phyloP scores from a whole-genome alignment of 2,329 filamentous ascomycete species.

The Xylaria polymorpha region DNA sequence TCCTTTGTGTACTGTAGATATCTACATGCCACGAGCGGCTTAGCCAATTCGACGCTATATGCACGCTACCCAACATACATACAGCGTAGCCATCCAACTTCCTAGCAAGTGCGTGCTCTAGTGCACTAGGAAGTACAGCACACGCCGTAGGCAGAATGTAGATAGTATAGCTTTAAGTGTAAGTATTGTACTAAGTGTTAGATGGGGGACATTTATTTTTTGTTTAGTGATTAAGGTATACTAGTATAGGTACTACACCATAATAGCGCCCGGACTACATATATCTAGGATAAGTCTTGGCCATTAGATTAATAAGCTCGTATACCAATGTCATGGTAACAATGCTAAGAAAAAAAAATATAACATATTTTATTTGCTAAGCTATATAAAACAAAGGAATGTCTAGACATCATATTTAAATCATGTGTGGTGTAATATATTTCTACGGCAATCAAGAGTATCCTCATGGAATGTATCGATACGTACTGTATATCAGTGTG shows the following conservation, averaged over 20 bases:
- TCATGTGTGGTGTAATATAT: not conserved
- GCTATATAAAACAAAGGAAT: not conserved
- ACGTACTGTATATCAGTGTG: not conserved
- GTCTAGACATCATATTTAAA: not conserved
- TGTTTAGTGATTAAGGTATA: not conserved
- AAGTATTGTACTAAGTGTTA: not conserved
- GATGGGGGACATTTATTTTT: not conserved
- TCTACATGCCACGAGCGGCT: slow-evolving; percentile 42
- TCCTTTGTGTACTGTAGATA: slow-evolving; percentile 2
- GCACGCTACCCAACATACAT: slow-evolving; percentile 18
- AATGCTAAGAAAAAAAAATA: not conserved
- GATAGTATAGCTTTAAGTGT: not conserved
- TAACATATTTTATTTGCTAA: not conserved
- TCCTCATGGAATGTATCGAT: not conserved
- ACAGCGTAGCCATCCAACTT: slow-evolving; percentile 7
- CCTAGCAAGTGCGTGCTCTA: not conserved
- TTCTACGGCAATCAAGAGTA: not conserved
- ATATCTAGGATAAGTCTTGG: not conserved
- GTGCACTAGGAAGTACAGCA: not conserved
- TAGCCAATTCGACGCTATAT: slow-evolving; percentile 26
- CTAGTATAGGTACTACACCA: no score
- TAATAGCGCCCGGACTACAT: not conserved
- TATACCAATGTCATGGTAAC: not conserved
- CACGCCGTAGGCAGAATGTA: not conserved
- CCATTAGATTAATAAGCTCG: slow-evolving; percentile 8